These are phyloP conservation scores for Fusarium beomiforme DNA, from an alignment of 2,329 filamentous ascomycete genomes.

Conservation along the genomic window DNA sequence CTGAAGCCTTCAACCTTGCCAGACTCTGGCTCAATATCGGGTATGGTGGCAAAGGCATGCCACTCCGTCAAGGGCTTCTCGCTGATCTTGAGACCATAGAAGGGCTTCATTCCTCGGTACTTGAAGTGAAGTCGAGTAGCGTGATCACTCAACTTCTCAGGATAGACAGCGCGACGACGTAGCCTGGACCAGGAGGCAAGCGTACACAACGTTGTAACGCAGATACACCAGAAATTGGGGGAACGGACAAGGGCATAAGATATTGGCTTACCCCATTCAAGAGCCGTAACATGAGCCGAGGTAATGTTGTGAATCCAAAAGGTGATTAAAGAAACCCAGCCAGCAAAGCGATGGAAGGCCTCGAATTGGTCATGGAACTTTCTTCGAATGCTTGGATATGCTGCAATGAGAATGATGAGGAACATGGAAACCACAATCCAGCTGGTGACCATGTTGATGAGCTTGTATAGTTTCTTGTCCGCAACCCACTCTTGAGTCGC, in stretches of 20 bases:
- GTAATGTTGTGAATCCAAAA: conserved; percentile 22
- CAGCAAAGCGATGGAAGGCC: conserved; percentile 16
- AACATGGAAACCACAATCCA: conserved; percentile 17
- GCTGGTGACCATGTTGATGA: conserved; percentile 13
- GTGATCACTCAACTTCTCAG: conserved; percentile 15
- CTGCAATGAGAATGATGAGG: conserved; percentile 2
- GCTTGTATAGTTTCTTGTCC: neutral
- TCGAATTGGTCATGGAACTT: conserved; percentile 20
- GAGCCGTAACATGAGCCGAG: conserved; percentile 5
- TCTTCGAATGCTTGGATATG: conserved; percentile 4
- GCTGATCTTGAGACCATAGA: conserved; percentile 24
- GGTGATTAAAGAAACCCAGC: neutral
- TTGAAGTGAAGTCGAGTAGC: conserved; percentile 22
- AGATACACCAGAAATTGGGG: conserved; percentile 21
- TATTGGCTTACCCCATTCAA: neutral
- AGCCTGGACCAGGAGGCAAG: conserved; percentile 6
- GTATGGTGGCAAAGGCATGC: conserved; percentile 19
- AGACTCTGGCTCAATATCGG: conserved; percentile 13
- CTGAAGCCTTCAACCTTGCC: conserved; percentile 9
- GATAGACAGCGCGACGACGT: conserved; percentile 2
- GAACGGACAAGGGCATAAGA: conserved; percentile 6
- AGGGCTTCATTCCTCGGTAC: conserved; percentile 17
- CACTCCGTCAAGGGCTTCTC: conserved; percentile 15
- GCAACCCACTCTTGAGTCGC: conserved; percentile 4
- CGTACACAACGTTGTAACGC: conserved; percentile 16